Evolutionary conservation across 257 asterid genomes (phyloP), one percentile per base, ranked within the genome.

Genomic region (Gentiana straminea): DNA sequence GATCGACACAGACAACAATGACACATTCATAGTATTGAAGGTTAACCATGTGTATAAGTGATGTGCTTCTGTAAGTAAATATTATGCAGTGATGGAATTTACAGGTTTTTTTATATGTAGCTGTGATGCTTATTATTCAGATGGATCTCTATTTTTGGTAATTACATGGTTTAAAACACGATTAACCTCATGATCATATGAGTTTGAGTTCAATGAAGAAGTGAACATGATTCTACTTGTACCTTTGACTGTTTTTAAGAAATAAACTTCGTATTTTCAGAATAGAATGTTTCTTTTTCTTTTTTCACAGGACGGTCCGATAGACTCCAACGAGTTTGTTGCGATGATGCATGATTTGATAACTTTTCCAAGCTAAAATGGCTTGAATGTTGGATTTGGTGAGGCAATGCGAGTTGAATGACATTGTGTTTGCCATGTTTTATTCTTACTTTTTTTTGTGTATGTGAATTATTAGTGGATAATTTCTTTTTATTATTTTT

Each of bases 311-410:
- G 83, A 74, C 63, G 83, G 80, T 0, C 71, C 63, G 12, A 79
- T 76, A 63, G 86, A 79, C 59, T 79, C 70, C 52, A 68, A 58
- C 11, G 86, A 79, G 68, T 79, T 79, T 49, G 86, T 68, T 39
- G 80, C 80, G 1, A 71, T 79, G 86, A 79, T 79, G 86, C 80
- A 68, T 44, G 71, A 62, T 0, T 53, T 70, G 53, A 55, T 60
- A 39, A 39, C 45, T 4, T 4, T 5, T 41, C 46, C 46, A 41
- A 5, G 7, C 46, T 10, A 10, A 24, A 62, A 15, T 33, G 47
- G 58, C 41, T 54, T 73, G 55, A 61, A 8, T 39, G 43, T 54
- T 11, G 68, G 62, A 56, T 57, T 62, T 60, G 62, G 67, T 46
- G 68, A 62, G 59, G 37, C 66, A 48, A 35, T 52, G 57, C 60